A percentile compares a stretch with the other conserved stretches of the same genome.
Evolutionary conservation across 345 rosid genomes (phyloP).

Genomic region (Salix brachista): DNA sequence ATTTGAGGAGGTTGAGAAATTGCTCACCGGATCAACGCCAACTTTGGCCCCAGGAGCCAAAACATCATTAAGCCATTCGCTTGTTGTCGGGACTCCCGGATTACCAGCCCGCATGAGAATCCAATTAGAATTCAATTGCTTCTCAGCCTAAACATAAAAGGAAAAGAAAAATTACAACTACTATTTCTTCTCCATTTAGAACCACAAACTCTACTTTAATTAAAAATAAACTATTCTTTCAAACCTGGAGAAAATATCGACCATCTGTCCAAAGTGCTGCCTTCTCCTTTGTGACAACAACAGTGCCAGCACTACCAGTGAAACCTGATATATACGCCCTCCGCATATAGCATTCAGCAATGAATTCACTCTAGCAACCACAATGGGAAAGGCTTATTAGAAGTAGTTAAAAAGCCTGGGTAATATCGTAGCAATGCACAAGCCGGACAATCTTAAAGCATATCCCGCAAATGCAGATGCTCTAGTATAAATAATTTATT

Average conservation of each 20-base stretch:
- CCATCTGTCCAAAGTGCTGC: slow-evolving; percentile 99
- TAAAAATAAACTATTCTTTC: not conserved
- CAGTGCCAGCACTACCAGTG: slow-evolving; percentile 93
- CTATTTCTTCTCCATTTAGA: not conserved
- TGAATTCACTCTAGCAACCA: slow-evolving; percentile 77
- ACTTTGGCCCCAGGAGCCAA: slow-evolving; percentile 83
- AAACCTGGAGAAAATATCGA: slow-evolving; percentile 96
- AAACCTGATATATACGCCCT: slow-evolving; percentile 82
- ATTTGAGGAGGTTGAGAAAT: slow-evolving; percentile 29
- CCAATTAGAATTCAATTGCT: slow-evolving; percentile 78
- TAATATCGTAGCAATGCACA: not conserved
- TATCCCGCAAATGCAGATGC: no score
- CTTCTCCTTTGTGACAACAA: slow-evolving; percentile 79
- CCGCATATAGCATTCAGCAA: slow-evolving; percentile 87
- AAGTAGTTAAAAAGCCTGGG: not conserved
- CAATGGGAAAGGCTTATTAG: not conserved
- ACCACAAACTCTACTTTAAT: no score
- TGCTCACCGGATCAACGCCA: slow-evolving; percentile 92
- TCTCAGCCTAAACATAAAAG: slow-evolving; percentile 61
- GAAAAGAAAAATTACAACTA: not conserved
- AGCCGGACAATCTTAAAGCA: no score
- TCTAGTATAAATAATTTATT: no score
- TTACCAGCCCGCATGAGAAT: slow-evolving; percentile 93
- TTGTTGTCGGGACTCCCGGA: slow-evolving; percentile 75
- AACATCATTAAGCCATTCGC: slow-evolving; percentile 85